These are phyloP conservation scores for Auriscalpium orientale DNA, from an alignment of 768 basidiomycete genomes.

Conservation along the genomic window DNA sequence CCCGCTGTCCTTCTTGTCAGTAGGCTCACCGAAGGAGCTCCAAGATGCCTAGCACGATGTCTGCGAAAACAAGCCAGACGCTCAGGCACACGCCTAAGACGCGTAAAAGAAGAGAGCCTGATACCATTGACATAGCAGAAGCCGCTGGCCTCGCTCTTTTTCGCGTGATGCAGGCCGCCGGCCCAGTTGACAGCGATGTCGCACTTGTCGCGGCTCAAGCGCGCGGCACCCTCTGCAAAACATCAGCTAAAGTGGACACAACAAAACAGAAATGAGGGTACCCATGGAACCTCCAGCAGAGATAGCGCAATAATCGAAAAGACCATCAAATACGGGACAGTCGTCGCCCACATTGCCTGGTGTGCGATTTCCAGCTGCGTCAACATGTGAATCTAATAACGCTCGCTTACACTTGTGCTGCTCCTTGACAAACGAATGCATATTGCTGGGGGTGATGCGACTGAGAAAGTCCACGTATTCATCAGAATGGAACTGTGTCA, in stretches of 20 bases:
- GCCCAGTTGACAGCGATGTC: conserved; percentile 99
- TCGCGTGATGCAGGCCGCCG: conserved; percentile 96
- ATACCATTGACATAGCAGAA: conserved; percentile 98
- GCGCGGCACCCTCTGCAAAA: conserved; percentile 87
- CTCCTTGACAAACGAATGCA: conserved; percentile 88
- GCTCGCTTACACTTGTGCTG: conserved; percentile 81
- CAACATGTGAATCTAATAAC: not conserved
- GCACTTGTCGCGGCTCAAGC: conserved; percentile 92
- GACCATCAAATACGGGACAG: conserved; percentile 96
- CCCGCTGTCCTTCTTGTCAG: too few species aligned
- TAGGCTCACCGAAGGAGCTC: conserved; percentile 72
- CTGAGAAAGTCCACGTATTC: conserved; percentile 98
- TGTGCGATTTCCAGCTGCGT: too few species aligned
- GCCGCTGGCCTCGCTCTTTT: conserved; percentile 97
- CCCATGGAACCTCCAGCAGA: conserved; percentile 99
- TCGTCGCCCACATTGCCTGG: conserved; percentile 97
- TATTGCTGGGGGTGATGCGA: conserved; percentile 90
- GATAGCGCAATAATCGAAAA: conserved; percentile 99
- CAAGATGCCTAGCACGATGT: conserved; percentile 94
- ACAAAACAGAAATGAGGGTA: conserved; percentile 30
- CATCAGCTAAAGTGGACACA: not conserved
- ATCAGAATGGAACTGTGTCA: conserved; percentile 99
- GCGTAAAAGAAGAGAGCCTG: conserved; percentile 6
- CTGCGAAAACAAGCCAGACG: too few species aligned
- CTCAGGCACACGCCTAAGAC: too few species aligned